A percentile compares a stretch with the other conserved stretches of the same genome.
Conservation (phyloP, 495 filamentous ascomycete genomes). For the Penicillium coprophilum region DNA sequence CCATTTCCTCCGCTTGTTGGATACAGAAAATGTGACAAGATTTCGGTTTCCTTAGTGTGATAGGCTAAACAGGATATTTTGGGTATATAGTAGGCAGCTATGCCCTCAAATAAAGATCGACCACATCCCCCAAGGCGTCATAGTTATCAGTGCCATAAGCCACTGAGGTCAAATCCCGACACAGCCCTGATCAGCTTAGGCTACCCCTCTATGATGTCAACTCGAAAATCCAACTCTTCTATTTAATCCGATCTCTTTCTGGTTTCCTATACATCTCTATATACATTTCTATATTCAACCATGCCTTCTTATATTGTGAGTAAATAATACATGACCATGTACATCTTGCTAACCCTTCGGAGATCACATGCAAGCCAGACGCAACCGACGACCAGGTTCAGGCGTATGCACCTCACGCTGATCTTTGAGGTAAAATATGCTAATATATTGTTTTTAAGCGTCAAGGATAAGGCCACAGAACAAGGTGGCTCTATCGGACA, state of each 20-base stretch:
- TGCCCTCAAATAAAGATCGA: too few species aligned
- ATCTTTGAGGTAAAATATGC: neutral
- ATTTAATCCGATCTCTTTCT: neutral
- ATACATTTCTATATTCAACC: neutral
- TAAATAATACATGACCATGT: neutral
- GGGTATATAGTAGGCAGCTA: too few species aligned
- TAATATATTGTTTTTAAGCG: neutral
- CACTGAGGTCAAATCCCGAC: neutral
- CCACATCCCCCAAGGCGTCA: neutral
- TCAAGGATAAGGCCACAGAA: neutral
- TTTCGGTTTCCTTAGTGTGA: too few species aligned
- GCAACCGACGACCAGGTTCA: slow-evolving; percentile 2
- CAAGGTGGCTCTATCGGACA: slow-evolving; percentile 7
- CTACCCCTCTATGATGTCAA: slow-evolving; percentile 17
- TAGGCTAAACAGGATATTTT: too few species aligned
- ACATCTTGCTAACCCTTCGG: neutral
- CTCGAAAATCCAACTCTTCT: neutral
- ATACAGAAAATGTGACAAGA: too few species aligned
- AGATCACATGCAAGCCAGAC: slow-evolving; percentile 7
- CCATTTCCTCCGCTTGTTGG: too few species aligned
- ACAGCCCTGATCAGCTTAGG: slow-evolving; percentile 6
- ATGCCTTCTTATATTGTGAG: slow-evolving; percentile 10
- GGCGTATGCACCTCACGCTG: neutral
- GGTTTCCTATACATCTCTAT: too few species aligned
- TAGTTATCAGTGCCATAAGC: neutral